Evolutionary conservation across 495 filamentous ascomycete species (phyloP).

Genomic region (Clavariopsis aquatica): DNA sequence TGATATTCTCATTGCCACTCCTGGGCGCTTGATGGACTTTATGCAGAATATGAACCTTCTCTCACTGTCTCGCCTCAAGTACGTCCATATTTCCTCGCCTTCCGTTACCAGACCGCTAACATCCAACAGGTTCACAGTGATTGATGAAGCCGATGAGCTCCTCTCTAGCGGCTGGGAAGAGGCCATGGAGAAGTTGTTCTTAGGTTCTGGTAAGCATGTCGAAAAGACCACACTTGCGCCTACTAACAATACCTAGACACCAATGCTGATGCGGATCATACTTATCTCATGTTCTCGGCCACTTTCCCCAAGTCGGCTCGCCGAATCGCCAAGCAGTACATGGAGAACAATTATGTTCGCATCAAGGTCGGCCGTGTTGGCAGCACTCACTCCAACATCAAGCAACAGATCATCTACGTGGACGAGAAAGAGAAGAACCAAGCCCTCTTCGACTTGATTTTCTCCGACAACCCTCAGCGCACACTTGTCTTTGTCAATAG

Average conservation of each 20-base stretch:
- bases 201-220: conserved; percentile 66
- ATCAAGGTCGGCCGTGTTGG: conserved; percentile 85
- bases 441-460: conserved; percentile 71
- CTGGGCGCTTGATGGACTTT: conserved; percentile 82
- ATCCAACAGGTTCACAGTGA: conserved; percentile 68
- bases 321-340: conserved; percentile 70
- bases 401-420: conserved; percentile 68
- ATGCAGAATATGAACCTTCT: conserved; percentile 68
- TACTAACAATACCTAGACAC: conserved; percentile 42
- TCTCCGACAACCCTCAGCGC: conserved; percentile 66
- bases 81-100: conserved; percentile 36
- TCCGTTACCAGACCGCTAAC: conserved; percentile 7
- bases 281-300: conserved; percentile 92
- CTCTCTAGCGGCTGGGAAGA: conserved; percentile 72
- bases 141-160: conserved; percentile 96
- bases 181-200: conserved; percentile 69
- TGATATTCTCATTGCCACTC: conserved; percentile 84
- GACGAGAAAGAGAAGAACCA: conserved; percentile 64
- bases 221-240: conserved; percentile 17
- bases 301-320: conserved; percentile 82
- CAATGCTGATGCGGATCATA: conserved; percentile 79
- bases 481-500: conserved; percentile 90
- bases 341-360: conserved; percentile 70
- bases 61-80: conserved; percentile 74
- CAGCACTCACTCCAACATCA: conserved; percentile 73